These are phyloP conservation scores for Euphorbia tirucalli DNA, from an alignment of 345 rosid genomes.

Conservation along the genomic window DNA sequence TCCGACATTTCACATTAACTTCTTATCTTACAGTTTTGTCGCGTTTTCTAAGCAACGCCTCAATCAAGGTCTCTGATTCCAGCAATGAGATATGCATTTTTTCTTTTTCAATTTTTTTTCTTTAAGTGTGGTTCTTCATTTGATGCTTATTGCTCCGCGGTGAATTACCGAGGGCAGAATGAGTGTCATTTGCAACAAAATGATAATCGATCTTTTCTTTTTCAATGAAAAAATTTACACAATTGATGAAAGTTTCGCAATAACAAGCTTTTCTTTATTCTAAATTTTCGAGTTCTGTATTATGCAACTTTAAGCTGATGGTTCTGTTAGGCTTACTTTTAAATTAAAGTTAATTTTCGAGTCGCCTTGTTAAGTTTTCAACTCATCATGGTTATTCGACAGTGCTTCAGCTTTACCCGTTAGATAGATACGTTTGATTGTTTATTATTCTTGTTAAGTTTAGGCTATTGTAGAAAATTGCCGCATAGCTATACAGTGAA, in stretches of 20 bases:
- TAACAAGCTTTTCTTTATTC: too few species aligned
- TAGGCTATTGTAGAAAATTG: neutral
- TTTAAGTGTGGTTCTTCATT: conserved; percentile 9
- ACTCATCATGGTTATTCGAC: conserved; percentile 25
- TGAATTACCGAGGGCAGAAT: neutral
- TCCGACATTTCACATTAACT: too few species aligned
- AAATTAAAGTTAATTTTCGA: neutral
- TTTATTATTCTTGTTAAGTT: neutral
- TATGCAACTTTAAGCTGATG: neutral
- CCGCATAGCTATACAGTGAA: neutral
- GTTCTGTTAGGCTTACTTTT: too few species aligned
- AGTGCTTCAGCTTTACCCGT: conserved; percentile 23
- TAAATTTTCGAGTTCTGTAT: too few species aligned
- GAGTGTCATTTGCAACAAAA: neutral
- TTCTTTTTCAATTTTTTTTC: conserved; percentile 29
- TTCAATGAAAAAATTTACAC: too few species aligned
- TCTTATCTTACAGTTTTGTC: conserved; percentile 6
- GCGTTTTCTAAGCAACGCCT: neutral
- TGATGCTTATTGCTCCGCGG: neutral
- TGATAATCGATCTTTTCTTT: too few species aligned
- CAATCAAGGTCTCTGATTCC: conserved; percentile 1
- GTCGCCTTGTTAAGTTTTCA: neutral
- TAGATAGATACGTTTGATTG: neutral
- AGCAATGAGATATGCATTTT: conserved; percentile 17
- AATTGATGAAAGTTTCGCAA: too few species aligned